These are phyloP conservation scores for Neoboletus magnificus DNA, from an alignment of 768 basidiomycete species.

Conservation along the genomic window DNA sequence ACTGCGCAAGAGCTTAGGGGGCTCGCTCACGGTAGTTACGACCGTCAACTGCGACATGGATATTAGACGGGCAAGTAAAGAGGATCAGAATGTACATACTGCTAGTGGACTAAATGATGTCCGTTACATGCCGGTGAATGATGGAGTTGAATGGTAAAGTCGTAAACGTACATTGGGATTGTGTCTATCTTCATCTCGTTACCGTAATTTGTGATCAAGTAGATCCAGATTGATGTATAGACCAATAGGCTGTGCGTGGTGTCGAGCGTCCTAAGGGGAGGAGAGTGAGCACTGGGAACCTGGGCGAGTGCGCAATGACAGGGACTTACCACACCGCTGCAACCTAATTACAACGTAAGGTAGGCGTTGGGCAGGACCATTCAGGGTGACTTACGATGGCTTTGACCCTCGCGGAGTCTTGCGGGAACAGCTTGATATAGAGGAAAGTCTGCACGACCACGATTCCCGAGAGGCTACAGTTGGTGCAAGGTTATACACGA, in stretches of 20 bases:
- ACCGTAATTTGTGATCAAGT: constrained; percentile 45
- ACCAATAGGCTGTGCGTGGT: constrained; percentile 40
- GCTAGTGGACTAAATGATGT: constrained; percentile 21
- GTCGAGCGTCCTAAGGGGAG: constrained; percentile 32
- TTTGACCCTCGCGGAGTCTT: constrained; percentile 21
- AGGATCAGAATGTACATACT: constrained; percentile 12
- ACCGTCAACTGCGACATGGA: constrained; percentile 23
- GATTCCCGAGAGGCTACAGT: constrained; percentile 27
- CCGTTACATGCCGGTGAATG: background rate
- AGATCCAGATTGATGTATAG: constrained; percentile 40
- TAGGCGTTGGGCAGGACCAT: background rate
- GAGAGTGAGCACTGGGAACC: background rate
- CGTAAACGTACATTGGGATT: constrained; percentile 41
- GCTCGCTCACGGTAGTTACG: constrained; percentile 28
- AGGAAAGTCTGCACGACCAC: constrained; percentile 27
- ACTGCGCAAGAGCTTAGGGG: background rate
- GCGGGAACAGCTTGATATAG: constrained; percentile 30
- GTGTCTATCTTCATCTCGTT: constrained; percentile 35
- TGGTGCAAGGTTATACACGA: background rate
- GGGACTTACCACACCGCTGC: constrained; percentile 24
- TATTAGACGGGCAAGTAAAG: background rate
- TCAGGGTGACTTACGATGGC: constrained; percentile 15
- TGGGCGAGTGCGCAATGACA: background rate
- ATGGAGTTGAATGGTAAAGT: background rate
- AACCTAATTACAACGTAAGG: constrained; percentile 15